Base-by-base conservation (phyloP, 768 basidiomycete genomes). In the Boletus barrowsii region DNA sequence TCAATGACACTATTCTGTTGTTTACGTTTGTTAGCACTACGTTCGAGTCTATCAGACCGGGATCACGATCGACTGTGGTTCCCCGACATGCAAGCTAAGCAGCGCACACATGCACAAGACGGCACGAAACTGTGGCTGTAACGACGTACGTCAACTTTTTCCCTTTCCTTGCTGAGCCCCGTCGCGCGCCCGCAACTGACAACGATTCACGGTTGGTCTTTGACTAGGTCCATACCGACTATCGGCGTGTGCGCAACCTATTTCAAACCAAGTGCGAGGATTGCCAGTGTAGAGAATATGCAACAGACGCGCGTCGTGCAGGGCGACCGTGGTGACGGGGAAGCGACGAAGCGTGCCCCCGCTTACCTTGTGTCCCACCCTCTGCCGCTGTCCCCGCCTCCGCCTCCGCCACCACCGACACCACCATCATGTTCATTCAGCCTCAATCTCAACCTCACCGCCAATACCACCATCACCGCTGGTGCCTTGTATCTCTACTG, bases 41-140 rank as follows among this genome's bases (percentile, higher is more conserved):
- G 76, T 86, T 45, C 74, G 75, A 36, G 62, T 75, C 26, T 88
- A 87, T 61, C 83, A 85, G 60, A 81, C 84, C 0, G 87, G 88
- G 33, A 71, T 76, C 52, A 78, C 70, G 51, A 68, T 67, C 48
- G 86, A 89, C 65, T 89, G 87, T 62, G 68, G 71, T 36, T 72
- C 68, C 32, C 69, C 72, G 6, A 66, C 63, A 20, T 89, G 86
- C 68, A 76, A 68, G 35, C 64, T 81, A 60, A 88, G 86, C 68
- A 57, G 65, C 11, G 75, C 75, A 15, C 87, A 89, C 67, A 75
- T 71, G 62, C 87, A 88, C 69, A 81, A 71, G 58, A 76, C 76
- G 4, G 82, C 84, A 10, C 76, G 68, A 24, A 79, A 78, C 62
- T 88, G 87, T 62, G 72, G 70, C 2, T 88, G 87, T 56, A 75